Base-by-base conservation (phyloP, 306 rosid genomes). In the Biancaea sappan region DNA sequence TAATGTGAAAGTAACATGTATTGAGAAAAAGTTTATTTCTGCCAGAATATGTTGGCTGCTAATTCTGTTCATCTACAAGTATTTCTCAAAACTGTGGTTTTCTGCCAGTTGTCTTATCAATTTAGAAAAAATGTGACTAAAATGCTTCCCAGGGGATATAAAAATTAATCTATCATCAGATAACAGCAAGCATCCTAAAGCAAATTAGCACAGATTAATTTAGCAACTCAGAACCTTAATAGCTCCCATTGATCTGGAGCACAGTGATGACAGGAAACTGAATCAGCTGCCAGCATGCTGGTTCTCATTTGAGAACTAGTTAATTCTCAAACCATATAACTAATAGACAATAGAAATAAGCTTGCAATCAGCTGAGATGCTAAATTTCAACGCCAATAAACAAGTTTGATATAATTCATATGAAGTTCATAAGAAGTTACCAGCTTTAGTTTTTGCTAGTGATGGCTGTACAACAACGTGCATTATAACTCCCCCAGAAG, bases 391-490 rank as follows among this genome's bases (percentile, higher is more conserved):
- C 15, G 53, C 54, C 53, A 74, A 1, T 35, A 0, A 28, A 50
- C 22, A 10, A 50, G 13, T 19, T 19, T 2, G 19, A 34, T 61
- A 25, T 13, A 28, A 11, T 22, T 0, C 10, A 11, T 50, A 34
- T 1, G 31, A 62, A 10, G 15, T 22, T 19, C 29, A 32, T 15
- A 9, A 12, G 19, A 53, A 64, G 44, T 82, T 72, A 88, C 88
- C 93, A 71, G 87, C 73, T 72, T 84, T 86, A 31, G 81, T 54
- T 71, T 84, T 86, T 48, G 79, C 84, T 9, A 44, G 69, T 8
- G 86, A 77, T 37, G 88, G 88, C 79, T 86, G 91, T 66, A 86
- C 88, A 50, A 86, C 91, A 61, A 84, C 91, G 43, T 73, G 91
- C 86, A 86, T 86, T 76, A 77, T 75, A 44, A 63, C 83, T 48